Percentiles rank a stretch among this genome's conserved stretches.
Conservation (phyloP, 164 flowering plant species). For the Tetracentron sinense region DNA sequence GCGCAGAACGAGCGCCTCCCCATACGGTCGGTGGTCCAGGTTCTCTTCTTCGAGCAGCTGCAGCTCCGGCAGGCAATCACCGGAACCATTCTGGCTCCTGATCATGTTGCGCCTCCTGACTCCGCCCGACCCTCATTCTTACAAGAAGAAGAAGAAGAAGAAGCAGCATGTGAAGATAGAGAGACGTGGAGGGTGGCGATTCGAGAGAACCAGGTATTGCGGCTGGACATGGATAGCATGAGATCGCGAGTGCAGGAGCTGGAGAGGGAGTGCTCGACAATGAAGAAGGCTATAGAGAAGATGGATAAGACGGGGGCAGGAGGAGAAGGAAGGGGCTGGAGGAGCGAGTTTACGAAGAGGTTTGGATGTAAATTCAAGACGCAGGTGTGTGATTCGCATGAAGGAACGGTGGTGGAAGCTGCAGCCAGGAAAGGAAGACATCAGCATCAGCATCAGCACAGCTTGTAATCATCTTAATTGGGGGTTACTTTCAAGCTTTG, state of each 20-base stretch:
- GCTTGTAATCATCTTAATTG: too few relatives aligned
- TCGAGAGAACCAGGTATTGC: slow-evolving; percentile 87
- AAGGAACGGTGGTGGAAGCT: slow-evolving; percentile 46
- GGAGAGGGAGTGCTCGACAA: slow-evolving; percentile 81
- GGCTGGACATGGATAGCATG: slow-evolving; percentile 93
- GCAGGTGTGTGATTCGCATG: slow-evolving; percentile 78
- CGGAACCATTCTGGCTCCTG: slow-evolving; percentile 54
- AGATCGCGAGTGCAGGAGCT: slow-evolving; percentile 81
- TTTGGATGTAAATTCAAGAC: slow-evolving; percentile 72
- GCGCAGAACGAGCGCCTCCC: slow-evolving; percentile 99
- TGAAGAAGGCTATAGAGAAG: slow-evolving; percentile 78
- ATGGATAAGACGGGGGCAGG: slow-evolving; percentile 38
- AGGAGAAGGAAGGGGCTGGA: slow-evolving; percentile 4
- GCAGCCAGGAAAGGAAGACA: slow-evolving; percentile 21
- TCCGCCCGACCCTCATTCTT: slow-evolving; percentile 19
- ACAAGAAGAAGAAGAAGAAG: slow-evolving; percentile 7
- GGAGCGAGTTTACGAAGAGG: slow-evolving; percentile 20
- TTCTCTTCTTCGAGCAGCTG: slow-evolving; percentile 91
- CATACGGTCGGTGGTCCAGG: slow-evolving; percentile 81
- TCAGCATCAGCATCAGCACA: not conserved
- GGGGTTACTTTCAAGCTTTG: too few relatives aligned
- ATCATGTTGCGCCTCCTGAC: slow-evolving; percentile 30
- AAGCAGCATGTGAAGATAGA: slow-evolving; percentile 6
- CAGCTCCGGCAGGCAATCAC: slow-evolving; percentile 95
- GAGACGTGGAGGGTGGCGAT: slow-evolving; percentile 61